phyloP scores from a whole-genome alignment of 208 protist species.

The Trypanosoma melophagium region DNA sequence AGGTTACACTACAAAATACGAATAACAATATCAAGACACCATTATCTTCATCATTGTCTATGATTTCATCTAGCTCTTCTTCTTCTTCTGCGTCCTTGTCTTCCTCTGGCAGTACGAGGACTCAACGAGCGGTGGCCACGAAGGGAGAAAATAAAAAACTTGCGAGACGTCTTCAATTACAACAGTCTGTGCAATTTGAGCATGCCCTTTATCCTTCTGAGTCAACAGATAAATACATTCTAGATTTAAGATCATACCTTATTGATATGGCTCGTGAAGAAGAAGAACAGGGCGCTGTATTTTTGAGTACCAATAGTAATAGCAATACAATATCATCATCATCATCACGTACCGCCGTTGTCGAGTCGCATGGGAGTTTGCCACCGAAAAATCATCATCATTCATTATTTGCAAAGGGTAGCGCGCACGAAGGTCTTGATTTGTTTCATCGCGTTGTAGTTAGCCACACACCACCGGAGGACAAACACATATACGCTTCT shows the following conservation, averaged over 20 bases:
- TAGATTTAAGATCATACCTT: constrained; percentile 76
- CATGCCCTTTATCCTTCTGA: constrained; percentile 82
- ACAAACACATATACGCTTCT: constrained; percentile 58
- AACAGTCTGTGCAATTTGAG: constrained; percentile 71
- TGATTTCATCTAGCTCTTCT: too few species aligned
- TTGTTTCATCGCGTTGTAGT: constrained; percentile 72
- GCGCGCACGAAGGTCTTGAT: constrained; percentile 57
- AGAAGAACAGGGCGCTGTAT: constrained; percentile 19
- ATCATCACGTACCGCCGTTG: constrained; percentile 30
- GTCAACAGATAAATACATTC: constrained; percentile 74
- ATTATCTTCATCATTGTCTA: too few species aligned
- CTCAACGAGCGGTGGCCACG: constrained; percentile 14
- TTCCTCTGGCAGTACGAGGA: constrained; percentile 12
- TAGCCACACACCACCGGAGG: constrained; percentile 45
- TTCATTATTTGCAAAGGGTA: constrained; percentile 26
- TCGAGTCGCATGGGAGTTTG: constrained; percentile 30
- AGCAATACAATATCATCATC: constrained; percentile 6
- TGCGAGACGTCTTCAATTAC: constrained; percentile 32
- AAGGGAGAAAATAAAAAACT: constrained; percentile 9
- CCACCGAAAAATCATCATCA: constrained; percentile 10
- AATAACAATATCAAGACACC: constrained; percentile 35
- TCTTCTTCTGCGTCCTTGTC: neutral
- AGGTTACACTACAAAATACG: constrained; percentile 32
- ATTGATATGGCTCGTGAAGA: constrained; percentile 69
- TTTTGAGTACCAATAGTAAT: constrained; percentile 7